Evolutionary conservation across 108 stramenopile genomes (phyloP), one percentile per base, ranked within the genome.

Genomic region (Cylindrotheca fusiformis): DNA sequence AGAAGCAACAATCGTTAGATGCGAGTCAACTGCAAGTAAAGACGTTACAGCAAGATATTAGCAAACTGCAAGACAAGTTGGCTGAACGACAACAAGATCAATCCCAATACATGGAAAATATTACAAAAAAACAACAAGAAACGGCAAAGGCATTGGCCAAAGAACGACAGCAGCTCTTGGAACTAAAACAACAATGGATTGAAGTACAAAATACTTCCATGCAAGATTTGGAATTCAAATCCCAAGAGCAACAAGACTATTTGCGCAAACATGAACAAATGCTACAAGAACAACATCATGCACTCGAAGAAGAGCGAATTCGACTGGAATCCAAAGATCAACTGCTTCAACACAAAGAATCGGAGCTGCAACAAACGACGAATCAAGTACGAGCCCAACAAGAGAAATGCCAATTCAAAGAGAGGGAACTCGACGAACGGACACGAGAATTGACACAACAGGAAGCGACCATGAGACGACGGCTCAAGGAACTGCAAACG

Each of bases 121-220:
- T 19, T 33, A 20, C 64, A 12, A 23, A 20, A 1, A 52, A 73
- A 53, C 63, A 73, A 29, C 64, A 73, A 53, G 31, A 66, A 19
- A 63, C 60, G 31, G 22, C 46, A 8, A 33, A 58, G 30, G 55
- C 54, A 63, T 25, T 73, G 21, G 49, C 49, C 19, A 21, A 50
- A 26, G 72, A 73, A 53, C 57, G 64, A 6, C 57, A 50, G 0
- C 63, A 66, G 41, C 28, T 73, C 12, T 64, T 65, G 55, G 64
- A 73, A 33, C 45, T 73, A 10, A 63, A 73, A 41, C 33, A 65
- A 12, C 72, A 73, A 45, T 73, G 72, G 72, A 24, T 60, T 3
- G 51, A 65, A 52, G 52, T 65, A 1, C 72, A 73, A 44, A 33
- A 65, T 22, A 65, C 72, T 17, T 63, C 63, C 48, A 60, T 73